Base-by-base conservation (phyloP, 2,329 filamentous ascomycete genomes). In the Beauveria sp. region DNA sequence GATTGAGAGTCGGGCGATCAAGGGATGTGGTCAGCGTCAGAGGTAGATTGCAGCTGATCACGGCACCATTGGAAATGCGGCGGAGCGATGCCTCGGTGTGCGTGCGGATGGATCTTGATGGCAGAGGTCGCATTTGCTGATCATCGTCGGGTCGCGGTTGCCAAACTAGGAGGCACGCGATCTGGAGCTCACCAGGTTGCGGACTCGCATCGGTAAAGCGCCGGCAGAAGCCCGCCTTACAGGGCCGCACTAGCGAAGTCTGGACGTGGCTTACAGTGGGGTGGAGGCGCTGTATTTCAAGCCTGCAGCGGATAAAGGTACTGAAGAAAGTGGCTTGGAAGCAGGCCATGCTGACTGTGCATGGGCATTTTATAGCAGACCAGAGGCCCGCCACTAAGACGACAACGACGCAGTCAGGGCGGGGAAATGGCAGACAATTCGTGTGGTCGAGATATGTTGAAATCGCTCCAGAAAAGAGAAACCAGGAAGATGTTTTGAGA, bases 21-120 rank as follows among this genome's bases (percentile, higher is more conserved):
- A 12, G n/a, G 26, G 12, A 22, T 18, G 20, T 8, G 26, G 49
- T 60, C 57, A 60, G 57, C 49, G 57, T 60, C 26, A 5, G 20
- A 8, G 22, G 56, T 38, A 24, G 57, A 53, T 60, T 38, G 56
- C 22, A 22, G 38, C 18, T 28, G 10, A 24, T 20, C 7, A 20
- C 43, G 16, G 55, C 55, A 58, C 55, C 55, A 58, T 58, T 26
- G 45, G 10, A 34, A 43, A 49, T 58, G 22, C 22, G 45, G 55
- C 47, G 26, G 49, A 60, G 26, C 26, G 47, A 24, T 24, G 34
- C 40, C n/a, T 52, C 8, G 57, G 22, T 50, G 9, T 58, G 22
- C 20, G 18, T 58, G 45, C 45, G n/a, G 34, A 58, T 58, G 56
- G 47, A 51, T 58, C 38, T 16, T 60, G 57, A 53, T 60, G 40